Evolutionary conservation across 1,284 basidiomycete species (phyloP), one percentile per base, ranked within the genome.

Genomic region (Cryptococcus jaspeensis): DNA sequence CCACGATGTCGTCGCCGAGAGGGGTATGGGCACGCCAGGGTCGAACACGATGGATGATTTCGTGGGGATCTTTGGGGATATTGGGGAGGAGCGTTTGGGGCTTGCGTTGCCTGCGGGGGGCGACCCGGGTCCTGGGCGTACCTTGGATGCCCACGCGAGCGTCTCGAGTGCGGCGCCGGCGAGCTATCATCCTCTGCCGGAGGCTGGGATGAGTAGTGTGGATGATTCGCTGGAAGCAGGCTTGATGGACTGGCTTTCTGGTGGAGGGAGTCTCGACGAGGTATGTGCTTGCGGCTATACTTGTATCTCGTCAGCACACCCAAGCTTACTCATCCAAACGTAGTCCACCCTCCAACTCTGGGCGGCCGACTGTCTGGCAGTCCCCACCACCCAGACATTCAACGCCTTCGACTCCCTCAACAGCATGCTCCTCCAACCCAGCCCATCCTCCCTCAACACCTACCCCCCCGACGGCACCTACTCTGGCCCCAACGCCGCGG

Each of bases 331-430:
- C 28, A 28, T 36, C 16, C n/a, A 22, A 15, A 5, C 28, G 9
- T 35, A 70, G 67, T 52, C 59, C 0, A 68, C 63, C 6, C 53
- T 70, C 8, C 68, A 70, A 49, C 55, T 64, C 8, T 66, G 64
- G 63, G 68, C 68, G 11, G 66, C 64, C n/a, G 68, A 66, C 50
- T 68, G 66, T 49, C 58, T 70, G 11, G 55, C 63, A 6, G 54
- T 61, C 2, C 52, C 60, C 5, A 55, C 55, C 7, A 54, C 57
- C 5, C 59, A 60, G 38, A 53, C 52, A 5, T 50, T 50, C 50
- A 61, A 65, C 46, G 58, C 63, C 12, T 63, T 62, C 38, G 61
- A 65, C 23, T 62, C 65, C 15, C 62, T 67, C 25, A 60, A 60
- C 28, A 56, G 37, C 44, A 52, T 58, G 22, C 51, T 60, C 1